Evolutionary conservation across 1,284 basidiomycete genomes (phyloP), one percentile per base, ranked within the genome.

Genomic region (Flammula alnicola): DNA sequence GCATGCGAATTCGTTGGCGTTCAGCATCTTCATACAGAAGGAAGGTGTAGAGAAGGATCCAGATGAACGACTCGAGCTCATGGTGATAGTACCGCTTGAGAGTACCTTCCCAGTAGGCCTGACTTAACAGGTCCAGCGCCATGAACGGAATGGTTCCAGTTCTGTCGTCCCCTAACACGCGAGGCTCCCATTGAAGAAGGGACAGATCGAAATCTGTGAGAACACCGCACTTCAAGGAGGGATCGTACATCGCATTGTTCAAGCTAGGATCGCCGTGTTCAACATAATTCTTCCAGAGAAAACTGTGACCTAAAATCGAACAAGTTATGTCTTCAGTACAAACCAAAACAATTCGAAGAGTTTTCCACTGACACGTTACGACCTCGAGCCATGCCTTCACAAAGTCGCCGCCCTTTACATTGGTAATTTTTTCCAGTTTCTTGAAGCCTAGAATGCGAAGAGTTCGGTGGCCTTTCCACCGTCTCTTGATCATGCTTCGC

Each of bases 171-270:
- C n/a, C n/a, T n/a, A 47, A 35, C 27, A 41, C 12, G 17, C 20
- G 32, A 12, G 36, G 11, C 33, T 39, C 14, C 11, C 46, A 44
- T 2, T 36, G 39, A 10, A 58, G 20, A 31, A 49, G 32, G 3
- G 63, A 58, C 26, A 70, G 54, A 49, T 71, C 68, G 38, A 63
- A 71, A 32, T 72, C 66, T 11, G 60, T 67, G 7, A 73, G 39
- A 9, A 70, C 58, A 2, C 66, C 67, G 3, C 44, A 38, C 7
- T 38, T 26, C 1, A n/a, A 16, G 0, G 36, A 31, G 1, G 23
- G 23, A 35, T 61, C 41, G 32, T 51, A 68, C 67, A 68, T 70
- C 20, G 71, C 47, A 47, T 71, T 70, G 7, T 55, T 40, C 1
- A 64, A 19, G 39, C 66, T 70, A 41, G 69, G 52, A 29, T 72